A percentile compares a stretch with the other conserved stretches of the same genome.
Evolutionary conservation across 2,329 filamentous ascomycete species (phyloP).

Genomic region (Dactylellina parvicollis): DNA sequence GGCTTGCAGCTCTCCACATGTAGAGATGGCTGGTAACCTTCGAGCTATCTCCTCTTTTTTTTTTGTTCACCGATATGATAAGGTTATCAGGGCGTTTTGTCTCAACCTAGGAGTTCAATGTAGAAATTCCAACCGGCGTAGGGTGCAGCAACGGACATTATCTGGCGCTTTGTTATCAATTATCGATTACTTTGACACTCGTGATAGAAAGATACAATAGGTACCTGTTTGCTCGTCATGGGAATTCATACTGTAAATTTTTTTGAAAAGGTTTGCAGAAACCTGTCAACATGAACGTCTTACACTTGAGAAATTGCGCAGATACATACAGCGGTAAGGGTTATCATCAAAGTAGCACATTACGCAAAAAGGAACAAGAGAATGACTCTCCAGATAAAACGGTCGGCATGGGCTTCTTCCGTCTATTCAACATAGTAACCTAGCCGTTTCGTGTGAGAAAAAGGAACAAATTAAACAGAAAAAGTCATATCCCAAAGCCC

Average conservation of each 20-base stretch:
- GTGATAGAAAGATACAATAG: not conserved
- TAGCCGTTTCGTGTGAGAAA: too few relatives aligned
- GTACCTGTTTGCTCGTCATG: too few relatives aligned
- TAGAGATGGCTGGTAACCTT: not conserved
- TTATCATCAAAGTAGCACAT: not conserved
- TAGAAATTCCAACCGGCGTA: not conserved
- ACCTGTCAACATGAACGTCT: not conserved
- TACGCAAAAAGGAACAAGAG: too few relatives aligned
- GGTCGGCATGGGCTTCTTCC: too few relatives aligned
- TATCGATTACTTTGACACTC: conserved; percentile 4
- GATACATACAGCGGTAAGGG: not conserved
- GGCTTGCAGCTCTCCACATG: not conserved
- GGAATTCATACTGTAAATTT: too few relatives aligned
- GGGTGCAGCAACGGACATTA: not conserved
- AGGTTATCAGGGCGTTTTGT: not conserved
- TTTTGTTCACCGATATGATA: not conserved
- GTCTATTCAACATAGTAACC: too few relatives aligned
- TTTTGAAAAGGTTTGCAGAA: too few relatives aligned
- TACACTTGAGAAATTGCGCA: not conserved
- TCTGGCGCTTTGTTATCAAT: not conserved
- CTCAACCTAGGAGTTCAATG: not conserved
- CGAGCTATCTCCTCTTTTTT: too few relatives aligned
- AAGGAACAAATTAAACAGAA: not conserved
- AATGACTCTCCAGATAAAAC: too few relatives aligned
- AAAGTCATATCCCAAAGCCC: too few relatives aligned